A percentile compares a stretch with the other conserved stretches of the same genome.
These are phyloP conservation scores for Tulasnella sp. DNA, from an alignment of 768 basidiomycete species.

Conservation along the genomic window DNA sequence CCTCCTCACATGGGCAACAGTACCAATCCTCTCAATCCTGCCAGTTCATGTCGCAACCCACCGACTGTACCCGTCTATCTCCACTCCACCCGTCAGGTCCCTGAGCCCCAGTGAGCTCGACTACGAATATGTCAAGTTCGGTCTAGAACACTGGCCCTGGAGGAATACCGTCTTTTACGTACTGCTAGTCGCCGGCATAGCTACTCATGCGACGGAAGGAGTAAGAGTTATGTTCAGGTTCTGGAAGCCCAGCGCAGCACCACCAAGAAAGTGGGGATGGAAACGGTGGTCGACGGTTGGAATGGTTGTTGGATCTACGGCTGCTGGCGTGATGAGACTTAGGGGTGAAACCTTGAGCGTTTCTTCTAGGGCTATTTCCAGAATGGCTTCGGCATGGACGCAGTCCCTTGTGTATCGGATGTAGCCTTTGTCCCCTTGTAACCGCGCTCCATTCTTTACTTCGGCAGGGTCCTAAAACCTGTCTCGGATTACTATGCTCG, in stretches of 20 bases:
- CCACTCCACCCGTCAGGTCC: conserved; percentile 37
- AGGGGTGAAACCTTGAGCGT: conserved; percentile 46
- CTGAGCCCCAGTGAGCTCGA: conserved; percentile 69
- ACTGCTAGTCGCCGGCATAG: conserved; percentile 44
- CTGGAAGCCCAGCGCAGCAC: conserved; percentile 29
- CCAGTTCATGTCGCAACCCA: conserved; percentile 62
- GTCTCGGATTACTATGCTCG: background rate
- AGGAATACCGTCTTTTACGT: conserved; percentile 52
- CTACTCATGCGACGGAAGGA: conserved; percentile 56
- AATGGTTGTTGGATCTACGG: conserved; percentile 33
- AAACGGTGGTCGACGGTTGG: conserved; percentile 25
- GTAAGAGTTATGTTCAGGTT: conserved; percentile 39
- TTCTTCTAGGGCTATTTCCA: conserved; percentile 27
- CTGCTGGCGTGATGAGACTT: conserved; percentile 44
- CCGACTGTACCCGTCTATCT: conserved; percentile 41
- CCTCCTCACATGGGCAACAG: conserved; percentile 50
- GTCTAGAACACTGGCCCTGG: conserved; percentile 48
- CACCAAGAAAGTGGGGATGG: conserved; percentile 18
- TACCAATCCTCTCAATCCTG: conserved; percentile 42
- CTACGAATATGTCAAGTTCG: conserved; percentile 73
- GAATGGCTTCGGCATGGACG: conserved; percentile 42
- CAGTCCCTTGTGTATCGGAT: conserved; percentile 38
- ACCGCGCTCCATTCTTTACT: background rate
- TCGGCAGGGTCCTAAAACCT: background rate
- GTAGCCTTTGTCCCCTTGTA: conserved; percentile 17